Base-by-base conservation (phyloP, 352 stramenopile genomes). In the Pythium volutum region DNA sequence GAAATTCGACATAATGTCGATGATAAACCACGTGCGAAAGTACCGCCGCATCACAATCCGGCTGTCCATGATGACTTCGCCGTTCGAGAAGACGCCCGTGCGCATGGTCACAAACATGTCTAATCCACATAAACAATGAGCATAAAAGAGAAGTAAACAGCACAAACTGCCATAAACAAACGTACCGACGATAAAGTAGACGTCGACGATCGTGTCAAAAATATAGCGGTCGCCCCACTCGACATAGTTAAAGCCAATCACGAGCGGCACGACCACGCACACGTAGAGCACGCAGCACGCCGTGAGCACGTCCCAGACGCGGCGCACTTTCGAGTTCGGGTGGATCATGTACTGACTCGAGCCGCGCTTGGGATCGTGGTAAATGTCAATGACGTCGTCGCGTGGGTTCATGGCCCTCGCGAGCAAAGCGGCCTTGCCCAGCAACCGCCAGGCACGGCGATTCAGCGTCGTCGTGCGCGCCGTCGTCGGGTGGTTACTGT, bases 1-100 rank as follows among this genome's bases (percentile, higher is more conserved):
- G 42, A 95, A 91, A 51, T 90, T 93, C 22, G 84, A 92, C 49
- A 93, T 70, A 39, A 93, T 57, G 59, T 95, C 85, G 16, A 95
- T 71, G 34, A 93, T 75, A 57, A 95, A 93, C 87, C 84, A 96
- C 11, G 79, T 77, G 58, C 61, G 70, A 3, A 93, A 64, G 60
- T 96, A 96, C 43, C 88, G 79, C 12, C 62, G 66, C 39, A 82
- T 61, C 16, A 92, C 83, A 51, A 67, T 58, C 10, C 73, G 70
- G 16, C 70, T 71, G 62, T 91, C 80, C 87, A 95, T 95, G 33
- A 95, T 76, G 41, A 93, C 75, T 38, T 93, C 84, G 31, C 85
- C 85, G 45, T 88, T 90, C 5, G 70, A 68, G 18, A 88, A 78
- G 22, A 88, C 85, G 39, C 81, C 87, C 27, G 85, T 95, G 9